These are phyloP conservation scores for Apiospora sp. DNA, from an alignment of 2,329 filamentous ascomycete genomes.

Conservation along the genomic window DNA sequence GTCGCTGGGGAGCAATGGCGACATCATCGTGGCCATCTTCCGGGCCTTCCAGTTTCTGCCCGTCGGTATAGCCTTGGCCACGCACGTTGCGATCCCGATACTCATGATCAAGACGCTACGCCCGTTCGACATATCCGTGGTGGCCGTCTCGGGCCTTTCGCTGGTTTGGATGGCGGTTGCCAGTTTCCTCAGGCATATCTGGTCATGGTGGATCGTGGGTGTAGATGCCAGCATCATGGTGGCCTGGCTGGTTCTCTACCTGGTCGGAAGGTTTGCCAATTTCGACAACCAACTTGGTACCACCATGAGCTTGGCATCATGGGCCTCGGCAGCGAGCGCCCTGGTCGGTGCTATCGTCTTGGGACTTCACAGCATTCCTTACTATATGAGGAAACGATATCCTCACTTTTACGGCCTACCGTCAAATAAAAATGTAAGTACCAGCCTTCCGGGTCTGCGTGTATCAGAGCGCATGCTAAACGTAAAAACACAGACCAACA, in stretches of 20 bases:
- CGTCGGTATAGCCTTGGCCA: constrained; percentile 15
- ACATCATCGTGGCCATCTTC: constrained; percentile 21
- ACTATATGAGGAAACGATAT: not conserved
- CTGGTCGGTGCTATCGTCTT: constrained; percentile 15
- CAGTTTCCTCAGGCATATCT: constrained; percentile 21
- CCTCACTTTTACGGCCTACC: constrained; percentile 21
- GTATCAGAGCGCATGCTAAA: not conserved
- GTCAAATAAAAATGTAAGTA: not conserved
- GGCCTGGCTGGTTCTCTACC: constrained; percentile 15
- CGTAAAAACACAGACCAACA: not conserved
- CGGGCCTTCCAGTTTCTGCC: constrained; percentile 16
- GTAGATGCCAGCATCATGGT: constrained; percentile 13
- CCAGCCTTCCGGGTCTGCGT: not conserved
- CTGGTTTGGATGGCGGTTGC: constrained; percentile 15
- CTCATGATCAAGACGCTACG: constrained; percentile 18
- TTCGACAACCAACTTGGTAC: constrained; percentile 23
- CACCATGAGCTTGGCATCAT: not conserved
- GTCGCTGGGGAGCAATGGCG: constrained; percentile 23
- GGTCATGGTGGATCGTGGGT: constrained; percentile 24
- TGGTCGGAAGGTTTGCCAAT: constrained; percentile 4
- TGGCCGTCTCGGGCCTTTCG: constrained; percentile 19
- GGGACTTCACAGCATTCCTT: constrained; percentile 6
- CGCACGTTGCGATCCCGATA: constrained; percentile 18
- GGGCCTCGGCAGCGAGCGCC: constrained; percentile 14
- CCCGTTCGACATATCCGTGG: constrained; percentile 20